Conservation (phyloP, 2,329 filamentous ascomycete species). For the Ceratocystis ficicola region DNA sequence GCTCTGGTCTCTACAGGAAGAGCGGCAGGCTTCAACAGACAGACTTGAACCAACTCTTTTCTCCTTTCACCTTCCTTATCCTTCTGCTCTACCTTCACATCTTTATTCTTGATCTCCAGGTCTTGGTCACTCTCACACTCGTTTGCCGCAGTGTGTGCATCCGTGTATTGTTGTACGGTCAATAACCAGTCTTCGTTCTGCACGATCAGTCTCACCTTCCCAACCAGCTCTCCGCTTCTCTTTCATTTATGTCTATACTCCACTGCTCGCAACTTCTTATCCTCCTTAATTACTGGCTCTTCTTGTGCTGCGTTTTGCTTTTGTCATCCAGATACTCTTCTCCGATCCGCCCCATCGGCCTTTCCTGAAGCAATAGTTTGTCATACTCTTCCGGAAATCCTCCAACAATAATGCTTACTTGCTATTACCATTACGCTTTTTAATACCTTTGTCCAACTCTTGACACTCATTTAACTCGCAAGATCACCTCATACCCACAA, state of each 20-base stretch:
- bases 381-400: neutral
- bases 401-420: neutral
- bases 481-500: neutral
- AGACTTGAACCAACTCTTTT: neutral
- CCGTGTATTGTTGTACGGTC: constrained; percentile 5
- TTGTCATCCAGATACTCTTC: neutral
- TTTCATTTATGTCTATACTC: neutral
- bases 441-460: constrained; percentile 5
- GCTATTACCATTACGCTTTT: neutral
- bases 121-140: neutral
- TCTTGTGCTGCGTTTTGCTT: neutral
- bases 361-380: constrained; percentile 8
- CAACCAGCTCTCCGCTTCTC: neutral
- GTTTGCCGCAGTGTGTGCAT: neutral
- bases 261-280: neutral
- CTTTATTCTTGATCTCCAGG: neutral
- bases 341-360: neutral
- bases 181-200: neutral
- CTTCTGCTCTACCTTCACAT: neutral
- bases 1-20: neutral
- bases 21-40: neutral
- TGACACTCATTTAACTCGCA: neutral
- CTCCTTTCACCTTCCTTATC: neutral
- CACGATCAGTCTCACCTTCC: neutral
- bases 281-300: neutral